Conservation (phyloP, 129 eudicot genomes). For the Artemisia tridentata region DNA sequence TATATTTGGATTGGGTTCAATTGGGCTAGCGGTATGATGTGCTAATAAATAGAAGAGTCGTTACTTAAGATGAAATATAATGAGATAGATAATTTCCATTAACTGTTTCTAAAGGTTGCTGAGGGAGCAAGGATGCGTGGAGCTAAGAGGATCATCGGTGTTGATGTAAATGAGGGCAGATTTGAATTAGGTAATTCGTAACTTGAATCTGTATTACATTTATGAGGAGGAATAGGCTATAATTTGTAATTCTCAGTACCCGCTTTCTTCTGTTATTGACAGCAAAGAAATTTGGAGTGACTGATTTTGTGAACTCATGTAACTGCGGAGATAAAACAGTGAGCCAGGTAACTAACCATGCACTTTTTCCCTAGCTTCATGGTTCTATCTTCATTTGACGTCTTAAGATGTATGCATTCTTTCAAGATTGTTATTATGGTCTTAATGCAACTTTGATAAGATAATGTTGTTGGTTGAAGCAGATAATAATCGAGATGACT, state of each 20-base stretch:
- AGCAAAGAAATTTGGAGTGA: constrained; percentile 72
- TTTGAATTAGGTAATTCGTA: constrained; percentile 68
- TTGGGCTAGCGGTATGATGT: constrained; percentile 75
- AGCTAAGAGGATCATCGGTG: constrained; percentile 73
- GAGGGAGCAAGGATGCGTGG: constrained; percentile 92
- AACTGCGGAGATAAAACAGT: constrained; percentile 52
- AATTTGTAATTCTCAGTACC: no score
- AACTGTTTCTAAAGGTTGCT: constrained; percentile 53
- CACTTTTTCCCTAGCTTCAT: neutral
- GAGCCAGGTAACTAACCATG: constrained; percentile 54
- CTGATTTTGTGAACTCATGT: constrained; percentile 66
- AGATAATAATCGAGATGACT: constrained; percentile 77
- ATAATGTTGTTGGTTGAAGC: constrained; percentile 9
- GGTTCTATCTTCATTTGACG: neutral
- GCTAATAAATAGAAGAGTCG: neutral
- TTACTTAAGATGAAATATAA: neutral
- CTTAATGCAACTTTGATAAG: neutral
- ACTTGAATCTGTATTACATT: neutral
- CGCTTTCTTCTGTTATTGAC: constrained; percentile 7
- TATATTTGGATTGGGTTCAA: constrained; percentile 68
- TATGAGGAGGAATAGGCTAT: neutral
- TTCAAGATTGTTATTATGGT: neutral
- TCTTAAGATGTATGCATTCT: no score
- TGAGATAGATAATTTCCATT: neutral
- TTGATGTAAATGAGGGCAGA: constrained; percentile 69